Evolutionary conservation across 495 filamentous ascomycete species (phyloP).

Genomic region (Podospora australis): DNA sequence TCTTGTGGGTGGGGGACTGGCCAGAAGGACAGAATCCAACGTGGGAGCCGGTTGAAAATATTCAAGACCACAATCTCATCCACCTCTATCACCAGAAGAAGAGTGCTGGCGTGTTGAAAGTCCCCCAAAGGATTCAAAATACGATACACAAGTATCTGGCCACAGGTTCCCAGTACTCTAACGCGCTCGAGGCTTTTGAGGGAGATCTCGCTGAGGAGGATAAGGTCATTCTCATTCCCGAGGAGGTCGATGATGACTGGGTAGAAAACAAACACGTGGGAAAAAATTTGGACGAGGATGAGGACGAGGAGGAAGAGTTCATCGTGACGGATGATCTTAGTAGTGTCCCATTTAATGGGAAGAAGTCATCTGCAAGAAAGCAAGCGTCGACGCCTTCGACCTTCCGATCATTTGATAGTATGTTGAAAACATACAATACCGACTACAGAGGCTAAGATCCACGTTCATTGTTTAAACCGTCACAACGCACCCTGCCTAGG

Average conservation of each 20-base stretch:
- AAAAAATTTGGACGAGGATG: constrained; percentile 2
- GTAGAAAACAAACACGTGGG: no score
- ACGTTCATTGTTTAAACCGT: no score
- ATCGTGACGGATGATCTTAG: constrained; percentile 15
- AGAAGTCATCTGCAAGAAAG: no score
- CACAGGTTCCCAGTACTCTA: constrained; percentile 27
- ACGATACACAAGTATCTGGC: constrained; percentile 7
- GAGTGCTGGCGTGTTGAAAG: constrained; percentile 11
- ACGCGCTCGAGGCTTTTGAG: constrained; percentile 36
- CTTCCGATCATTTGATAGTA: no score
- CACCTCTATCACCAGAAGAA: constrained; percentile 27
- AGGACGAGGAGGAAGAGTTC: constrained; percentile 12
- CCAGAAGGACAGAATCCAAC: constrained; percentile 39
- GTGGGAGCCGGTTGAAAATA: constrained; percentile 42
- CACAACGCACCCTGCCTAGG: no score
- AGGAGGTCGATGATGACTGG: no score
- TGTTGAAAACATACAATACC: no score
- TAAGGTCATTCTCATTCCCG: background rate
- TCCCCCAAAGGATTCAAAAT: constrained; percentile 8
- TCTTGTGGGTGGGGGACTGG: constrained; percentile 45
- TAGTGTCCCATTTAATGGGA: no score
- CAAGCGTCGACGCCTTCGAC: no score
- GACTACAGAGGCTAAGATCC: no score
- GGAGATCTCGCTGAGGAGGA: constrained; percentile 20
- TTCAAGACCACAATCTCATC: constrained; percentile 25